Base-by-base conservation (phyloP, 331 rosid species). In the Telfairia occidentalis region DNA sequence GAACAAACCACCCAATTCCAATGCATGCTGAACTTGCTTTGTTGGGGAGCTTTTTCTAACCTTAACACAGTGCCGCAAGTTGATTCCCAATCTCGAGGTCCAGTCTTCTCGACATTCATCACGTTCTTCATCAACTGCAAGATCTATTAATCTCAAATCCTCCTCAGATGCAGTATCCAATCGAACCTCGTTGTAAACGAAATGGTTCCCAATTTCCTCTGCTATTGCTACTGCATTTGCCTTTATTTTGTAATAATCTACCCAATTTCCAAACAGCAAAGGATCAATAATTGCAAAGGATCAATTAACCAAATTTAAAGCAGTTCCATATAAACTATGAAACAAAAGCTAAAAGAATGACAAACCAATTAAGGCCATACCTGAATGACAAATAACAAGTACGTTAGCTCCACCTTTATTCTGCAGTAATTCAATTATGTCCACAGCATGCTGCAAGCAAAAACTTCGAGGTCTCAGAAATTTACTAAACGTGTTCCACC, bases 371-470 rank as follows among this genome's bases (percentile, higher is more conserved):
- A 54, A 40, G 21, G 45, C 21, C 84, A 48, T 81, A 95, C 99
- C 99, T 84, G 99, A 92, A 92, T 95, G 99, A 83, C 99, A 92
- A 81, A 90, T 89, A 57, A 90, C 87, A 84, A 95, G 97, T 81
- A 90, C 74, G 57, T 84, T 86, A 12, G 90, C 96, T 83, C 99
- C 97, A 70, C 97, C 99, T 88, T 85, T 92, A 77, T 84, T 24
- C 84, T 75, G 89, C 90, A 95, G 83, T 86, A 95, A 83, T 75
- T 95, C 93, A 79, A 90, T 82, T 80, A 86, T 75, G 81, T 88
- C 90, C 79, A 89, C 83, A 67, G 96, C 96, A 63, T 95, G 99
- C 85, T 88, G 96, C 85, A 95, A 81, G 85, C 99, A 95, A 88
- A 95, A 95, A 74, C 92, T 88, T 78, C 96, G 87, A 28, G 99